Evolutionary conservation across 148 eudicot genomes (phyloP), one percentile per base, ranked within the genome.

Genomic region (Chenopodium berlandieri): DNA sequence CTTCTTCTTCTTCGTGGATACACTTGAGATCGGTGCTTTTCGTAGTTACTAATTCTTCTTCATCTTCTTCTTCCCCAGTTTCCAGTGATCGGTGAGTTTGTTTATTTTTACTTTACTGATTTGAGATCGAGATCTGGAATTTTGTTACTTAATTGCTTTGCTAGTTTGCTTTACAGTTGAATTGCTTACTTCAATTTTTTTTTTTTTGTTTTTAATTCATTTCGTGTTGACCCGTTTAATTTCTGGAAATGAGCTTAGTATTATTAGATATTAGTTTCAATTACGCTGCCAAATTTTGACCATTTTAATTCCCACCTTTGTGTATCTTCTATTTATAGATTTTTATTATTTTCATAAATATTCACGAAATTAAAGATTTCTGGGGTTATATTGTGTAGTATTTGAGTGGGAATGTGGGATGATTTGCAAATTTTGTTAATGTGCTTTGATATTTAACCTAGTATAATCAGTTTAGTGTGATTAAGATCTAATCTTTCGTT

Each of bases 11-110:
- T 72, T 85, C 94, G 25, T 92, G 93, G 95, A 79, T 90, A 86
- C 91, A 87, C 78, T 81, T 90, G 85, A 80, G 95, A 88, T 92
- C 93, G 73, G 91, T 90, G 77, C 82, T 90, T 20, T 88, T 89
- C 75, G 88, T 89, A 13, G 93, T 89, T 81, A 88, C 91, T 13
- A 74, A 27, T 65, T 90, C 92, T 58, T 84, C 85, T 63, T 84
- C 85, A 63, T 84, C 91, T 77, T 83, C 85, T 63, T 84, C 91
- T 79, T 83, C 90, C 75, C 85, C 89, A 60, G 78, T 79, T 63
- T 81, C 90, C 56, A 70, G 79, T 76, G 88, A 89, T 90, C 89
- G 94, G 94, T 92, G 76, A 85, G 93, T 89, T 83, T 23, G 31
- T 37, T 37, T 65, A 2, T 12, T 48, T 48, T 11, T 50, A 40